phyloP scores from a whole-genome alignment of 495 filamentous ascomycete species.

The Penicillium silybi region DNA sequence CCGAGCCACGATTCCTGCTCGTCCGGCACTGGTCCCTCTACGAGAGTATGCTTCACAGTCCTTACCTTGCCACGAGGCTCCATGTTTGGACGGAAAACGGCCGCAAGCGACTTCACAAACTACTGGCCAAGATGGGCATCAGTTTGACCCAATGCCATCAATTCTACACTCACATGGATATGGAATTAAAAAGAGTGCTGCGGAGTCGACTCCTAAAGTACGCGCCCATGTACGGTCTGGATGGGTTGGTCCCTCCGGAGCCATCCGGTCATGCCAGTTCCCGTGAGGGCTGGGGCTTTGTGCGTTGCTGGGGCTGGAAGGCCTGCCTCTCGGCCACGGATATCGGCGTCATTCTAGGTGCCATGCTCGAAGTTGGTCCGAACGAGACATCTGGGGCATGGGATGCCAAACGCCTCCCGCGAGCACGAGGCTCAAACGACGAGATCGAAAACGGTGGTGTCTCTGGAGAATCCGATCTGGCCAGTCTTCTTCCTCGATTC shows the following conservation, averaged over 20 bases:
- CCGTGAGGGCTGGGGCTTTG: constrained; percentile 93
- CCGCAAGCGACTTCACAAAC: constrained; percentile 86
- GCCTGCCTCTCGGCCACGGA: constrained; percentile 89
- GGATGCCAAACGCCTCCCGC: constrained; percentile 33
- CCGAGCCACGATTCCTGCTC: constrained; percentile 89
- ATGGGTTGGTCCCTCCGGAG: constrained; percentile 78
- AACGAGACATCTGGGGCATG: constrained; percentile 33
- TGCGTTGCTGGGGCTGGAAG: constrained; percentile 96
- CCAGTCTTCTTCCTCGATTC: constrained; percentile 59
- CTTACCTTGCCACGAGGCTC: constrained; percentile 86
- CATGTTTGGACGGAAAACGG: constrained; percentile 93
- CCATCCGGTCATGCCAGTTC: constrained; percentile 45
- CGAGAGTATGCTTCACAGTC: constrained; percentile 97
- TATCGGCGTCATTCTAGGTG: constrained; percentile 83
- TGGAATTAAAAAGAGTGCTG: constrained; percentile 87
- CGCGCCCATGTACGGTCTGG: constrained; percentile 83
- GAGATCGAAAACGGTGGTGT: constrained; percentile 18
- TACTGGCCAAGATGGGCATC: constrained; percentile 97
- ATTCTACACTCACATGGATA: constrained; percentile 97
- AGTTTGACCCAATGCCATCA: constrained; percentile 90
- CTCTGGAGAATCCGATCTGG: constrained; percentile 31
- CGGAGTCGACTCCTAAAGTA: constrained; percentile 85
- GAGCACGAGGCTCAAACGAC: constrained; percentile 37
- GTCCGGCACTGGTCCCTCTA: constrained; percentile 96
- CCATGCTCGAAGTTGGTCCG: constrained; percentile 83